Evolutionary conservation across 805 yeast genomes (phyloP), one percentile per base, ranked within the genome.

Genomic region (Candida dajiaensis): DNA sequence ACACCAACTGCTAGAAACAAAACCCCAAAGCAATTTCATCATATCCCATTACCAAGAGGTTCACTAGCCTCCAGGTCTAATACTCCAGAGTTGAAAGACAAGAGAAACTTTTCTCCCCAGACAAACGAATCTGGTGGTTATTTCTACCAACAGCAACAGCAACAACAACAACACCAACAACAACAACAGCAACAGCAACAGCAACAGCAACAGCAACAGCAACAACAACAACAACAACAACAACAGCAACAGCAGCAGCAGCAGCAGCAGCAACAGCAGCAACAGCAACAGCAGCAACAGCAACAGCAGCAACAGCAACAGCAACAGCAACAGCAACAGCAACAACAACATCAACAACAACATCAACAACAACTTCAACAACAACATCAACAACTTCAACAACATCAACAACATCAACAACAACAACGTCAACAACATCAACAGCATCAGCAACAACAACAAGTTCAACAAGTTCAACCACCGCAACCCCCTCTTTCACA

Each of bases 41-140:
- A 59, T 38, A 46, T 59, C 5, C 63, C 63, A 16, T 42, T 56
- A 20, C 61, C 62, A 28, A 49, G 53, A 37, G 57, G 53, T 3
- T 52, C 59, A 4, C 41, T 56, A 12, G 58, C 50, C 13, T 39
- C 50, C 8, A 45, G 47, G 15, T 44, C 56, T 6, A 49, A 37
- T 16, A 53, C 59, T 0, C 52, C 59, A 36, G 50, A 44, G 2
- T n/a, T 36, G n/a, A 28, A 22, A 21, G 13, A 23, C 1, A 35
- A 25, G 10, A 28, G 31, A 28, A 28, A 28, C n/a, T 28, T 28
- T 13, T 28, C 31, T 13, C 31, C 31, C 12, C 31, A 28, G 31
- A 28, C 31, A 13, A 28, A n/a, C n/a, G 31, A 28, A 28, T 28
- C 41, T 15, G 19, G 31, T 21, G 44, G 41, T 25, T 38, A 33